Evolutionary conservation across 345 rosid species (phyloP), one percentile per base, ranked within the genome.

Genomic region (Bretschneidera sinensis): DNA sequence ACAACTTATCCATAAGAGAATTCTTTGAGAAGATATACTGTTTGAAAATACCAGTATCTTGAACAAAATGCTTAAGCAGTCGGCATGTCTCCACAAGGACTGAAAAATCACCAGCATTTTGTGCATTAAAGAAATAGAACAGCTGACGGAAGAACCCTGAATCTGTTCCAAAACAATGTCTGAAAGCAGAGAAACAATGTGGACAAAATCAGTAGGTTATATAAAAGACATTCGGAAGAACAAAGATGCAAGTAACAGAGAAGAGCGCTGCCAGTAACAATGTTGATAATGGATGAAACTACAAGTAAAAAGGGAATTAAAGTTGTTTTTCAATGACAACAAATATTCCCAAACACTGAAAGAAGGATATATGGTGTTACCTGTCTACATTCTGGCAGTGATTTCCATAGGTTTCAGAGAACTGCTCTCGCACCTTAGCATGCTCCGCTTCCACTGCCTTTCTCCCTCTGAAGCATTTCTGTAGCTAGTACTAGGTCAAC

Each of bases 391-490:
- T 85, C 81, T 81, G 81, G 66, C 88, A 83, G 65, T 67, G 55
- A 49, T 68, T 66, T 65, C 99, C 97, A 55, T 79, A 91, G 43
- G 70, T 77, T 65, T 51, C 57, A 65, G 71, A 77, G 70, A 94
- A 94, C 50, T 82, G 86, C 70, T 74, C 79, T 54, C 91, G 85
- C 63, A 79, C 84, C 76, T 74, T 76, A n/a, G 75, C 53, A 53
- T 65, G 89, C 73, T 82, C 96, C 66, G 70, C 85, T 65, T 79
- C 80, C 81, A 77, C 66, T 39, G 72, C 85, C 74, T 78, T 88
- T 74, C 89, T 82, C 51, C 99, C 97, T 87, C 99, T 86, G 78
- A 78, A 94, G 89, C 81, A 85, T 94, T 88, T 94, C 99, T 94
- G 96, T 62, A 79, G 54, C 66, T 39, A 71, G 59, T 66, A 72